Evolutionary conservation across 2,329 filamentous ascomycete genomes (phyloP).

Genomic region (Scortechinia acanthostroma): DNA sequence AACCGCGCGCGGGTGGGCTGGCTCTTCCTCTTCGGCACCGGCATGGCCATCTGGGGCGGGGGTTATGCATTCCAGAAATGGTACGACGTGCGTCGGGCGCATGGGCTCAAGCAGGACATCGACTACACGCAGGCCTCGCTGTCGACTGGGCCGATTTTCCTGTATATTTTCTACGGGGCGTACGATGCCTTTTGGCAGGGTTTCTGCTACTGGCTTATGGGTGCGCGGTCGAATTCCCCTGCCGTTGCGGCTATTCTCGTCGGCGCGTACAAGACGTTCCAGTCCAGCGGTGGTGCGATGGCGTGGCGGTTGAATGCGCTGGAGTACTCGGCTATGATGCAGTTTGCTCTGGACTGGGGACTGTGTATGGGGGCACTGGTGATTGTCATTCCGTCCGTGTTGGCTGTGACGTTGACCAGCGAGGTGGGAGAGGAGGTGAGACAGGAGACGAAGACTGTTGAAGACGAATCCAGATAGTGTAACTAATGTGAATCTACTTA

Average conservation of each 20-base stretch:
- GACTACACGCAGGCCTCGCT: constrained; percentile 35
- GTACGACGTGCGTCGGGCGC: constrained; percentile 32
- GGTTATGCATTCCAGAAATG: constrained; percentile 61
- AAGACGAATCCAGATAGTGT: too few species aligned
- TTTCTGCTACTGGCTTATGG: constrained; percentile 53
- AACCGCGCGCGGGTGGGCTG: constrained; percentile 37
- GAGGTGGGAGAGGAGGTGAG: constrained; percentile 5
- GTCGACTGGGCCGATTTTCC: constrained; percentile 56
- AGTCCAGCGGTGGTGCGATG: constrained; percentile 32
- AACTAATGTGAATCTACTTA: too few species aligned
- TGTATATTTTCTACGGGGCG: constrained; percentile 67
- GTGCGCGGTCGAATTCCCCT: constrained; percentile 31
- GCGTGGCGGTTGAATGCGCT: constrained; percentile 33
- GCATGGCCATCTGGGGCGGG: constrained; percentile 46
- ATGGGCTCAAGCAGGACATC: constrained; percentile 30
- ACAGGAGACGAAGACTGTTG: too few species aligned
- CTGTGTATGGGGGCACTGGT: constrained; percentile 32
- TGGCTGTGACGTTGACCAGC: constrained; percentile 24
- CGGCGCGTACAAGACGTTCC: constrained; percentile 35
- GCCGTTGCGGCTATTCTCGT: constrained; percentile 31
- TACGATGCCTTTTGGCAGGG: constrained; percentile 65
- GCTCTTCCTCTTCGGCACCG: constrained; percentile 33
- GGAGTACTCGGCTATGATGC: constrained; percentile 22
- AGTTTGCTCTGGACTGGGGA: constrained; percentile 36
- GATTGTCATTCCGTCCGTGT: constrained; percentile 30